These are phyloP conservation scores for Baudoinia panamericana DNA, from an alignment of 495 filamentous ascomycete species.

Conservation along the genomic window DNA sequence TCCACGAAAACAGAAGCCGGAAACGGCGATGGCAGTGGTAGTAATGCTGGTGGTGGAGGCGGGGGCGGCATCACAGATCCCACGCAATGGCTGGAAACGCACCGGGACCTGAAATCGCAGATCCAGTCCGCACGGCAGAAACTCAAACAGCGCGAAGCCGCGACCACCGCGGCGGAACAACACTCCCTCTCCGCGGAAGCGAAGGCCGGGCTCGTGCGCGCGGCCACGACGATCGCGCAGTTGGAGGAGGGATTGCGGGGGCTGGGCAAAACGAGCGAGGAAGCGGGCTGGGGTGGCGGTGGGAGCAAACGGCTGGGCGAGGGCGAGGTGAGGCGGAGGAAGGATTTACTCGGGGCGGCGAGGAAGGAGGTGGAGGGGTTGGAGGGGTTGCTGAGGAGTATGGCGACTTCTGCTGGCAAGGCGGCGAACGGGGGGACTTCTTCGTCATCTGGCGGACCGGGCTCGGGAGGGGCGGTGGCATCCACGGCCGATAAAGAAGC, in stretches of 20 bases:
- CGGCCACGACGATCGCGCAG: constrained; percentile 49
- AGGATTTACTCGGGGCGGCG: constrained; percentile 64
- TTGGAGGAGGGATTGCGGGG: constrained; percentile 60
- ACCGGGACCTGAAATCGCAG: constrained; percentile 66
- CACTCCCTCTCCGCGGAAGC: constrained; percentile 71
- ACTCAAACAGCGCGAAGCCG: constrained; percentile 63
- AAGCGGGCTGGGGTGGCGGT: constrained; percentile 27
- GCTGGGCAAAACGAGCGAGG: constrained; percentile 27
- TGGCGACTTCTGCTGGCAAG: constrained; percentile 55
- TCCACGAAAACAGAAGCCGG: constrained; percentile 1
- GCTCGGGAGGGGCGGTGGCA: too few species aligned
- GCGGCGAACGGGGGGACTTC: constrained; percentile 14
- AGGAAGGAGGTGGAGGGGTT: constrained; percentile 75
- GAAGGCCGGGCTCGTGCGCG: constrained; percentile 68
- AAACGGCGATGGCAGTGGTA: too few species aligned
- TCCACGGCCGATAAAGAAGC: constrained; percentile 37
- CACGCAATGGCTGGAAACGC: constrained; percentile 73
- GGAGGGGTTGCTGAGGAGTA: constrained; percentile 63
- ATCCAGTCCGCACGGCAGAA: constrained; percentile 70
- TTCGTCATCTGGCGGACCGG: constrained; percentile 11
- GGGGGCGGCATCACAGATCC: constrained; percentile 46
- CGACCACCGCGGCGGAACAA: constrained; percentile 48
- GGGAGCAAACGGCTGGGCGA: constrained; percentile 47
- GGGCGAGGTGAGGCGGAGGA: constrained; percentile 72
- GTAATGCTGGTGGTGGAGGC: too few species aligned